Percentiles rank a stretch among this genome's conserved stretches.
phyloP scores from a whole-genome alignment of 2,329 filamentous ascomycete species.

The Clathrospora elynae region DNA sequence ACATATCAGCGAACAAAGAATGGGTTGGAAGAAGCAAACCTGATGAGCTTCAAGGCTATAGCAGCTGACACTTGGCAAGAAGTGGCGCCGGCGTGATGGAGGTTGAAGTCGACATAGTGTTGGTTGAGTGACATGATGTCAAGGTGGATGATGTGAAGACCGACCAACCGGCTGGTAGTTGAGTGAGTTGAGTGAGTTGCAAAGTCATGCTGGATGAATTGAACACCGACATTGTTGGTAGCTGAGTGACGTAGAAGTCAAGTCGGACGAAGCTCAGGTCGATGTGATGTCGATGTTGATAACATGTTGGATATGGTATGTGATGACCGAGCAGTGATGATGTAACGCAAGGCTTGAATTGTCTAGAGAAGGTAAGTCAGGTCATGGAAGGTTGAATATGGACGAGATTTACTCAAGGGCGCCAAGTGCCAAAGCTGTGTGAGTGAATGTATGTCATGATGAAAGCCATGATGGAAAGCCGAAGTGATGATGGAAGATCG shows the following conservation, averaged over 20 bases:
- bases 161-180: no score
- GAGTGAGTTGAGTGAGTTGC: no score
- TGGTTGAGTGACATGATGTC: constrained; percentile 2
- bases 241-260: no score
- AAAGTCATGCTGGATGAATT: no score
- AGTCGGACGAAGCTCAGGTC: no score
- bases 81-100: neutral
- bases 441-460: constrained; percentile 15
- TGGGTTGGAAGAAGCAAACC: neutral
- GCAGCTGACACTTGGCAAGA: constrained; percentile 1
- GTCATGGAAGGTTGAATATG: no score
- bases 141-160: neutral
- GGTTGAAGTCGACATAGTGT: neutral
- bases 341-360: constrained; percentile 3
- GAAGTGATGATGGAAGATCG: constrained; percentile 3
- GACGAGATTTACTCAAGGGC: constrained; percentile 2
- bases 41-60: constrained; percentile 5
- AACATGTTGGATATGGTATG: neutral
- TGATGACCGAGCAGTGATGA: neutral
- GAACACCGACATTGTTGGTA: no score
- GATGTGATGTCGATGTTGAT: no score
- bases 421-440: constrained; percentile 13
- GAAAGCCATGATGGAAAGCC: constrained; percentile 11
- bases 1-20: neutral
- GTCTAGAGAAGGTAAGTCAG: no score